Base-by-base conservation (phyloP, 371 early-diverging fungal species). In the Mucor mucedo region DNA sequence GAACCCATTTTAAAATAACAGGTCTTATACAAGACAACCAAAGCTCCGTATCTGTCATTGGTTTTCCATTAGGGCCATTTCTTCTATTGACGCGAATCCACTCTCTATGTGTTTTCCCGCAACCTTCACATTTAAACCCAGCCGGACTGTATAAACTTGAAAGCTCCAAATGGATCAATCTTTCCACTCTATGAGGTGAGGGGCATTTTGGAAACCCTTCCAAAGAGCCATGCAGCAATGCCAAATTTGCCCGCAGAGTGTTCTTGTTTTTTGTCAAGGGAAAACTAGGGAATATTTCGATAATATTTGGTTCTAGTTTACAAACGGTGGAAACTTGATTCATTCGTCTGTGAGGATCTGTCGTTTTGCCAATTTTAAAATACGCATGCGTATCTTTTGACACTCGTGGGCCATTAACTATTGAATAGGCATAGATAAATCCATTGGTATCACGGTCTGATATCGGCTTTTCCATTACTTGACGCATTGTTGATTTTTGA, bases 341-440 rank as follows among this genome's bases (percentile, higher is more conserved):
- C 84, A 86, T 84, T 14, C 86, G 74, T 27, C 78, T 69, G 29
- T 72, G 69, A 2, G 83, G 76, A 57, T 86, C 75, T 4, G 73
- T 75, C 0, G 83, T 78, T 3, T 84, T 75, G 0, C 86, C 86
- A 28, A 86, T 78, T 44, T 86, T 86, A 64, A 84, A 86, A 52
- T 82, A 70, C 0, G 79, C 79, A 42, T 76, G 77, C 0, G 63
- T 63, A 7, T 61, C 57, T 1, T 71, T 73, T 47, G 80, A 66
- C 11, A 59, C 63, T 3, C 60, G 66, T 49, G 79, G 72, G 0
- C 69, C 71, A n/a, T 62, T 58, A 11, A 58, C 27, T 13, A 84
- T 58, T 9, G 71, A 72, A 61, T 83, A 86, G 1, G 68, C 79
- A 50, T 86, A 86, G 27, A 86, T 83, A 40, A 80, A 84, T 8